phyloP scores from a whole-genome alignment of 768 basidiomycete genomes.

The Calvatia gigantea region DNA sequence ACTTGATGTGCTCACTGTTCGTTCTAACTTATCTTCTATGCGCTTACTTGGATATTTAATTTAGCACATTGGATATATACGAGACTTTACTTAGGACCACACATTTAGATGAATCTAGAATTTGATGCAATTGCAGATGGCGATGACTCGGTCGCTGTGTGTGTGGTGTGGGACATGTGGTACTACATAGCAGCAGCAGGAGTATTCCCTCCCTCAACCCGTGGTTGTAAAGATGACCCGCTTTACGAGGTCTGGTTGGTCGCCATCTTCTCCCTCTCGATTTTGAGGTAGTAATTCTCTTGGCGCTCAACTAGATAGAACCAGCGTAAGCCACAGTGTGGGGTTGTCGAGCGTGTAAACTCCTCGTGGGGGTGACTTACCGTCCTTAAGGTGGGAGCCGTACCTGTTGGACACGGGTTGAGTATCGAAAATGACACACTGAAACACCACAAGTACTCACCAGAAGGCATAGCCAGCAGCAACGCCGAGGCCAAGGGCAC shows the following conservation, averaged over 20 bases:
- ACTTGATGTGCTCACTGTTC: conserved; percentile 17
- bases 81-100: not conserved
- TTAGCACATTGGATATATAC: not conserved
- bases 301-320: conserved; percentile 65
- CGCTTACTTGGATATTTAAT: conserved; percentile 7
- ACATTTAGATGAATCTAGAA: conserved; percentile 13
- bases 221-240: not conserved
- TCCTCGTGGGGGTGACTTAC: conserved; percentile 45
- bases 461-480: conserved; percentile 79
- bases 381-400: conserved; percentile 68
- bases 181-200: not conserved
- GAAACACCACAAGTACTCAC: conserved; percentile 42
- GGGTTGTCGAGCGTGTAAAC: not conserved
- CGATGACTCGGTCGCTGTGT: not conserved
- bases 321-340: conserved; percentile 7
- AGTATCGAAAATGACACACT: conserved; percentile 15
- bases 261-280: conserved; percentile 60
- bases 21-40: conserved; percentile 8
- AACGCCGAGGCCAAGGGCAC: conserved; percentile 73
- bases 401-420: conserved; percentile 53
- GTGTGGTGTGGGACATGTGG: not conserved
- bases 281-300: conserved; percentile 83
- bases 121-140: not conserved
- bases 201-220: not conserved
- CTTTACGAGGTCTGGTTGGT: conserved; percentile 17